A percentile compares a stretch with the other conserved stretches of the same genome.
These are phyloP conservation scores for Penicillium carneum DNA, from an alignment of 2,329 filamentous ascomycete species.

Conservation along the genomic window DNA sequence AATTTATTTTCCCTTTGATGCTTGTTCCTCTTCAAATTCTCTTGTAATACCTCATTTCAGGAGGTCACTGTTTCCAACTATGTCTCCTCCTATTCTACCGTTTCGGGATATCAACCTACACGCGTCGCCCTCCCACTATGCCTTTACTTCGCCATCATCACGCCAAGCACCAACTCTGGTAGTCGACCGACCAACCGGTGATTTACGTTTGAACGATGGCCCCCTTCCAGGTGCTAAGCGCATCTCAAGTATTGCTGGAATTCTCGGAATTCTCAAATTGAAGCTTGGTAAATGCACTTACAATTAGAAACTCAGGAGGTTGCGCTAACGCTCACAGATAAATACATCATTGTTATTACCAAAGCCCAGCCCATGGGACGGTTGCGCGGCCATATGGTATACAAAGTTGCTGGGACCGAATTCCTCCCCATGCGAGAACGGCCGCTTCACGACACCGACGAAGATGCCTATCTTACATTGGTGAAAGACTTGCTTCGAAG, in stretches of 20 bases:
- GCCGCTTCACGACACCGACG: constrained; percentile 87
- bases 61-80: constrained; percentile 44
- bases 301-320: background rate
- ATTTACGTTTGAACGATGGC: constrained; percentile 83
- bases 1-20: constrained; percentile 11
- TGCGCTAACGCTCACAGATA: constrained; percentile 64
- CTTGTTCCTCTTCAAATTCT: constrained; percentile 15
- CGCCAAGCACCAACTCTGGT: constrained; percentile 86
- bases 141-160: constrained; percentile 93
- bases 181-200: constrained; percentile 89
- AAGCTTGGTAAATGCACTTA: constrained; percentile 73
- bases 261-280: constrained; percentile 90
- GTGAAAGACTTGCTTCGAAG: constrained; percentile 82
- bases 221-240: constrained; percentile 77
- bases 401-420: constrained; percentile 89
- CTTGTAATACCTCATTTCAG: constrained; percentile 16
- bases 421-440: constrained; percentile 93
- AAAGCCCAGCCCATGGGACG: constrained; percentile 90
- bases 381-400: constrained; percentile 93
- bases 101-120: constrained; percentile 98
- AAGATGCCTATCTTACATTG: constrained; percentile 86
- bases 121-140: constrained; percentile 88
- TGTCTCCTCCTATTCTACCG: constrained; percentile 62
- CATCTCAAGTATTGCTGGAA: constrained; percentile 92
- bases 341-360: constrained; percentile 95